Evolutionary conservation across 2,329 filamentous ascomycete genomes (phyloP).

Genomic region (Exserohilum turcica): DNA sequence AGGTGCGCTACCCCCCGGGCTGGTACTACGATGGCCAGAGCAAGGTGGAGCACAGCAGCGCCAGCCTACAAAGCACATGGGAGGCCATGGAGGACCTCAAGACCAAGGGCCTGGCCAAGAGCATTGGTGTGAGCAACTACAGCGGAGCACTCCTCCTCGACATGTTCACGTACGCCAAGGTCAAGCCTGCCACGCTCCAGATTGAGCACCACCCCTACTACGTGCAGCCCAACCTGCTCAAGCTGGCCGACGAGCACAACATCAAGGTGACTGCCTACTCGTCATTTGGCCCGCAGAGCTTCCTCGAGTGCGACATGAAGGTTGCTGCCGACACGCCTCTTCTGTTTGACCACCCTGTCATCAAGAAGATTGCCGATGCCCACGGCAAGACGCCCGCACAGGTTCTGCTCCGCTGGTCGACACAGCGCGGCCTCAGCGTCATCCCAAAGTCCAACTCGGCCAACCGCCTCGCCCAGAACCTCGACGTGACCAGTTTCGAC

Average conservation of each 20-base stretch:
- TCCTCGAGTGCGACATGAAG: conserved; percentile 45
- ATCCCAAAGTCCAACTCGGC: conserved; percentile 46
- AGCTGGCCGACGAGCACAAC: conserved; percentile 40
- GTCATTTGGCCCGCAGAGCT: conserved; percentile 54
- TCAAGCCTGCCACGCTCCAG: conserved; percentile 45
- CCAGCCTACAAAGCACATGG: conserved; percentile 45
- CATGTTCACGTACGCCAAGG: conserved; percentile 58
- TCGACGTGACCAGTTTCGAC: conserved; percentile 41
- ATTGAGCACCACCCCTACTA: conserved; percentile 49
- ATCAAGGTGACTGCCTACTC: conserved; percentile 47
- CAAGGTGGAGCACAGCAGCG: conserved; percentile 46
- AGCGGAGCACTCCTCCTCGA: conserved; percentile 54
- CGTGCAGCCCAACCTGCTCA: conserved; percentile 41
- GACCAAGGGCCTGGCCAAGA: conserved; percentile 43
- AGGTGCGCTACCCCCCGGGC: conserved; percentile 44
- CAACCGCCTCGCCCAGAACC: conserved; percentile 39
- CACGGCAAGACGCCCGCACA: conserved; percentile 74
- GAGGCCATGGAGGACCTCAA: conserved; percentile 50
- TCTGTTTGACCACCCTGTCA: conserved; percentile 57
- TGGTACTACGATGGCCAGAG: conserved; percentile 43
- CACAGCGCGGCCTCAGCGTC: conserved; percentile 62
- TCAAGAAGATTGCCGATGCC: conserved; percentile 68
- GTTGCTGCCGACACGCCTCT: conserved; percentile 38
- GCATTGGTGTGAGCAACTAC: conserved; percentile 48
- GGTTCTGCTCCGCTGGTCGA: conserved; percentile 85